phyloP scores from a whole-genome alignment of 352 stramenopile species.

The Globisporangium splendens region DNA sequence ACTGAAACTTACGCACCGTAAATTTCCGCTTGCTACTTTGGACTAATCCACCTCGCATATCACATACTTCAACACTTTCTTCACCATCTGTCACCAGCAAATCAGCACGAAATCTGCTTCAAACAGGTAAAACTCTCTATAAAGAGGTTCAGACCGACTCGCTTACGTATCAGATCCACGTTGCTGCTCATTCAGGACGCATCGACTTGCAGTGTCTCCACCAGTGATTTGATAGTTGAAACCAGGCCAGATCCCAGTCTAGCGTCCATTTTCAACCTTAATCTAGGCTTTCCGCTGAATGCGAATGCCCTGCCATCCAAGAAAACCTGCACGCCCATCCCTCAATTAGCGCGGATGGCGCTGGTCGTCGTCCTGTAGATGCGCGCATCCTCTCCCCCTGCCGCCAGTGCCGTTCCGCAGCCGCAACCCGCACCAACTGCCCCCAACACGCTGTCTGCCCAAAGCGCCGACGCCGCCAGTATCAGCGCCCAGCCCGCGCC shows the following conservation, averaged over 20 bases:
- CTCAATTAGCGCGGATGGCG: neutral
- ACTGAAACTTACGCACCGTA: too few relatives aligned
- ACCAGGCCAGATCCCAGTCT: neutral
- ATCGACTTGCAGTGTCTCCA: neutral
- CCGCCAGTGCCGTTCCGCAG: neutral
- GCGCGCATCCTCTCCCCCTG: neutral
- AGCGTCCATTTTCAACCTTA: neutral
- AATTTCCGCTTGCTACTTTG: too few relatives aligned
- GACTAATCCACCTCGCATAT: too few relatives aligned
- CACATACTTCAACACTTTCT: too few relatives aligned
- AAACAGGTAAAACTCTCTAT: neutral
- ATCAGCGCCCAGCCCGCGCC: neutral
- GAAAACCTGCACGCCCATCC: neutral
- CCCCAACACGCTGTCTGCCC: neutral
- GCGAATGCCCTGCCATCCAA: neutral
- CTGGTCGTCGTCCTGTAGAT: neutral
- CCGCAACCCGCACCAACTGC: neutral
- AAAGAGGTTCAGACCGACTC: neutral
- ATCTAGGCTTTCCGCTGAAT: neutral
- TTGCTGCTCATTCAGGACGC: neutral
- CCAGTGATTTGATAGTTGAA: neutral
- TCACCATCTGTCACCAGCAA: too few relatives aligned
- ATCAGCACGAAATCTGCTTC: too few relatives aligned
- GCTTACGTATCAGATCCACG: neutral
- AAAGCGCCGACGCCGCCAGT: neutral